Evolutionary conservation across 108 stramenopile genomes (phyloP).

Genomic region (Cyclotella atomus): DNA sequence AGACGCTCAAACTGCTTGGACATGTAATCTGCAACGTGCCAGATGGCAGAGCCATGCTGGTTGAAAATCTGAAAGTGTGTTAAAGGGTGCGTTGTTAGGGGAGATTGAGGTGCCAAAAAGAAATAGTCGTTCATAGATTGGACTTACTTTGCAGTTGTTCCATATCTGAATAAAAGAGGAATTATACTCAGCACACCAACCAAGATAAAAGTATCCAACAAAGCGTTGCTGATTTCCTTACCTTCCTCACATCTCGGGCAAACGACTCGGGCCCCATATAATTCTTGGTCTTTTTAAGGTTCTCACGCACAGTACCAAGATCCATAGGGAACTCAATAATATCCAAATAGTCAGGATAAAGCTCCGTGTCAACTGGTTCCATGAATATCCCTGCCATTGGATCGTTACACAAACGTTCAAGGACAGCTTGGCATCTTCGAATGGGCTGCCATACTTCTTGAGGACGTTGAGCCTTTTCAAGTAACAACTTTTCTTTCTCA

Average conservation of each 20-base stretch:
- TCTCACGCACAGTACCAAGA: conserved; percentile 79
- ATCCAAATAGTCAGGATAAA: conserved; percentile 86
- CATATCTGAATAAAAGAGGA: conserved; percentile 54
- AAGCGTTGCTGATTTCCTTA: no score
- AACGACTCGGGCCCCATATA: conserved; percentile 82
- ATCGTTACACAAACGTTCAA: conserved; percentile 72
- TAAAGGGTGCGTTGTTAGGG: no score
- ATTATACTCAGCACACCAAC: neutral
- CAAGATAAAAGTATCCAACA: no score
- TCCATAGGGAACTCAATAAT: conserved; percentile 90
- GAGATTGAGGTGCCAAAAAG: neutral
- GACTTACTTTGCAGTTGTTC: conserved; percentile 82
- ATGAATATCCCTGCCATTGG: conserved; percentile 86
- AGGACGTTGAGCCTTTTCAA: conserved; percentile 84
- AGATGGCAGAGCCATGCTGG: conserved; percentile 87
- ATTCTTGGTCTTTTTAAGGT: conserved; percentile 57
- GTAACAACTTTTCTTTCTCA: conserved; percentile 68
- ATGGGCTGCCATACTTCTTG: conserved; percentile 90
- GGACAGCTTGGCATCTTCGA: conserved; percentile 75
- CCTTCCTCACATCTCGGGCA: conserved; percentile 87
- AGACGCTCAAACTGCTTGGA: conserved; percentile 91
- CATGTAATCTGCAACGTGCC: conserved; percentile 95
- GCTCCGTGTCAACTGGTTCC: conserved; percentile 81
- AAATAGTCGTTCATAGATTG: neutral
- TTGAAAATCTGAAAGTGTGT: conserved; percentile 64